Percentiles rank a stretch among this genome's conserved stretches.
Conservation (phyloP, 352 stramenopile species). For the Saprolegnia parasitica region DNA sequence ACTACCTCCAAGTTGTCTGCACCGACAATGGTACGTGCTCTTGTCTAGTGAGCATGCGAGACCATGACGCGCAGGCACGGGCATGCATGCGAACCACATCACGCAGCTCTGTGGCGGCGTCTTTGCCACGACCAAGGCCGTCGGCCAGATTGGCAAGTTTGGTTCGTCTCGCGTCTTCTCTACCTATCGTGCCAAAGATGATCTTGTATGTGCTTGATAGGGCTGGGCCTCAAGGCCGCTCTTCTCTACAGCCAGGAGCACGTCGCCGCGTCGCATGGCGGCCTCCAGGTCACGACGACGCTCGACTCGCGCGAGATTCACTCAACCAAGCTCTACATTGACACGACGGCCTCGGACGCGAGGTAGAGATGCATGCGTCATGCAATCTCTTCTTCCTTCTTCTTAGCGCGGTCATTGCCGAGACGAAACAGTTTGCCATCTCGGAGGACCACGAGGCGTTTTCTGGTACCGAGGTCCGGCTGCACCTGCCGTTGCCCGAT, state of each 20-base stretch:
- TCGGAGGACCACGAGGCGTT: slow-evolving; percentile 58
- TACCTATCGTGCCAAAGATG: neutral
- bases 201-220: slow-evolving; percentile 23
- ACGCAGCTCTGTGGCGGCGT: slow-evolving; percentile 56
- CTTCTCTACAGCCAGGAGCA: slow-evolving; percentile 68
- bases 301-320: slow-evolving; percentile 53
- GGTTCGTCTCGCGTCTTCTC: neutral
- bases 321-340: slow-evolving; percentile 63
- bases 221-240: slow-evolving; percentile 69
- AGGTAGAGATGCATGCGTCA: too few species aligned
- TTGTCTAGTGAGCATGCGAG: neutral
- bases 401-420: slow-evolving; percentile 46
- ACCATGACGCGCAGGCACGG: slow-evolving; percentile 33
- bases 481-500: slow-evolving; percentile 50
- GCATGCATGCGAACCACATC: slow-evolving; percentile 60
- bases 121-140: slow-evolving; percentile 62
- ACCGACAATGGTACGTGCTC: slow-evolving; percentile 45
- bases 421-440: slow-evolving; percentile 52
- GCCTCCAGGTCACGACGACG: slow-evolving; percentile 62
- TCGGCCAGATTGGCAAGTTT: slow-evolving; percentile 56
- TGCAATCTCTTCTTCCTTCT: neutral
- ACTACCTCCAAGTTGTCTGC: slow-evolving; percentile 60
- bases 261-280: slow-evolving; percentile 29
- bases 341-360: slow-evolving; percentile 51
- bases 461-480: slow-evolving; percentile 72